phyloP scores from a whole-genome alignment of 2,329 filamentous ascomycete genomes.

The Fusarium burgessii region DNA sequence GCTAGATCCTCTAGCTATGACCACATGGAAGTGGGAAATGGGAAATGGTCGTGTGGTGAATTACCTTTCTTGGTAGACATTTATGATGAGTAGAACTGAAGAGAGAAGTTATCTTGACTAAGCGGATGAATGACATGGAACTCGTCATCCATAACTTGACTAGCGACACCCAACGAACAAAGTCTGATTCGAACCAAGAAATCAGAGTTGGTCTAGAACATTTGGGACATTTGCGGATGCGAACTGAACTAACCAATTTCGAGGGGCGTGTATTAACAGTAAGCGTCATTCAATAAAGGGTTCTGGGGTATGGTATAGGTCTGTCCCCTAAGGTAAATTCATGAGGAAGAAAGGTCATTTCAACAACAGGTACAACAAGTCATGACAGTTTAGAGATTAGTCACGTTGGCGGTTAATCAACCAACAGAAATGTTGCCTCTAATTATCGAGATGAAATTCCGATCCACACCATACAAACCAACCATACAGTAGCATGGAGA shows the following conservation, averaged over 20 bases:
- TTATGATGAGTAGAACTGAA: background rate
- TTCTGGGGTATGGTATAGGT: background rate
- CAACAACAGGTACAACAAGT: conserved; percentile 4
- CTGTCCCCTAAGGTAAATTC: background rate
- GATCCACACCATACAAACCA: background rate
- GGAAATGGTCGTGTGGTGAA: conserved; percentile 24
- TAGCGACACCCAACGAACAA: background rate
- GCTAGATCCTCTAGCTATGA: background rate
- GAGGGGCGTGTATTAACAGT: conserved; percentile 5
- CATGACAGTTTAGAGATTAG: background rate
- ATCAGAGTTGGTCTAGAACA: conserved; percentile 22
- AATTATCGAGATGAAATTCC: conserved; percentile 2
- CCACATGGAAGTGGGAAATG: background rate
- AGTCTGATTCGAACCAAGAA: conserved; percentile 24
- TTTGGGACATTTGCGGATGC: conserved; percentile 21
- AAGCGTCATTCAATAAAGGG: conserved; percentile 29
- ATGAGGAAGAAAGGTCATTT: conserved; percentile 10
- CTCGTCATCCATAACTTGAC: conserved; percentile 15
- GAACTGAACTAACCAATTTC: conserved; percentile 10
- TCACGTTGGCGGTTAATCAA: background rate
- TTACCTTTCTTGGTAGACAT: conserved; percentile 21
- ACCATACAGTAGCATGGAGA: background rate
- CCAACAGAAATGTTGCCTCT: conserved; percentile 1
- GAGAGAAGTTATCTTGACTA: background rate
- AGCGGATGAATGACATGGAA: background rate